A percentile compares a stretch with the other conserved stretches of the same genome.
phyloP scores from a whole-genome alignment of 306 rosid species.

The Rosa chinensis region DNA sequence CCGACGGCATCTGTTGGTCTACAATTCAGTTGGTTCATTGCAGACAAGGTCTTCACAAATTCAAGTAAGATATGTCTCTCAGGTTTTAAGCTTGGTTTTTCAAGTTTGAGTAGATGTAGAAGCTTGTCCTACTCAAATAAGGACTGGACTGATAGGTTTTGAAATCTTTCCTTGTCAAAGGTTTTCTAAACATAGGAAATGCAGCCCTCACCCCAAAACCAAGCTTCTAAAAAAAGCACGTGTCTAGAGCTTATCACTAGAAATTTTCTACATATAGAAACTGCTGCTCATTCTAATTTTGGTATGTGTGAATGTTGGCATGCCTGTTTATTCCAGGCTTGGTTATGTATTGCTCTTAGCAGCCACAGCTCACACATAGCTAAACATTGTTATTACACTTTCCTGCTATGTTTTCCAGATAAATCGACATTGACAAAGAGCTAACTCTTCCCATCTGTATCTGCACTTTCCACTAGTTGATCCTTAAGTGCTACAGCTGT shows the following conservation, averaged over 20 bases:
- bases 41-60: too few species aligned
- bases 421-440: neutral
- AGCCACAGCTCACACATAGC: neutral
- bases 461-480: neutral
- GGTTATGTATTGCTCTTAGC: neutral
- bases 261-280: too few species aligned
- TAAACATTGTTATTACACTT: neutral
- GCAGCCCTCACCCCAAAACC: too few species aligned
- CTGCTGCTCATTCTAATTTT: too few species aligned
- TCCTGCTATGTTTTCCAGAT: constrained; percentile 1
- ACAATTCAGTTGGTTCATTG: too few species aligned
- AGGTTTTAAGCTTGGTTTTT: neutral
- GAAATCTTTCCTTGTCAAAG: neutral
- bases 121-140: neutral
- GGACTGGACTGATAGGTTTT: neutral
- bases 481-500: neutral
- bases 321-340: too few species aligned
- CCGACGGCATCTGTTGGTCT: too few species aligned
- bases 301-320: too few species aligned
- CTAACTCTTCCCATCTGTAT: neutral
- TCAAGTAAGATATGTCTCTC: too few species aligned
- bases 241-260: too few species aligned
- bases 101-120: neutral
- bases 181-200: too few species aligned
- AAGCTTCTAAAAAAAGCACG: too few species aligned